Evolutionary conservation across 1,284 basidiomycete species (phyloP), one percentile per base, ranked within the genome.

Genomic region (Marasmius tenuissimus): DNA sequence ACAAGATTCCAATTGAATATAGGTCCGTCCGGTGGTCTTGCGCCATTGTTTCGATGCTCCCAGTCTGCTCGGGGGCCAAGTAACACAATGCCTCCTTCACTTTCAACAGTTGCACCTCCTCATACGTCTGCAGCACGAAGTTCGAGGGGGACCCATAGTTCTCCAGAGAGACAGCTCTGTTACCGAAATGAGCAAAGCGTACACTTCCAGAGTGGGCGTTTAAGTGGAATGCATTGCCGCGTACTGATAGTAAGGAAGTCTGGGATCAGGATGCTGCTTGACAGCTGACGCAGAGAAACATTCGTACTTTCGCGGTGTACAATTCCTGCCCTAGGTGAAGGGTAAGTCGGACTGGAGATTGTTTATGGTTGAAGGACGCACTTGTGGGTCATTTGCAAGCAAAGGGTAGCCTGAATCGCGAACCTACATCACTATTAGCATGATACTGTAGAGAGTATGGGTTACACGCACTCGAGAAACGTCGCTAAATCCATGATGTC

Each of bases 401-500:
- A 90, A 66, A 85, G 83, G 1, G 88, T 89, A 3, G 88, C 85
- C 68, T 90, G 86, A 50, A 90, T 86, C 5, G 88, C 85, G 69
- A 91, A 90, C 69, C 87, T 89, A 38, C 20, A 56, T 10, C 12
- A 4, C 35, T 18, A 38, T 38, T 42, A 22, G 11, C 37, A 22
- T 18, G 54, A 45, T 50, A n/a, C 38, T 5, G 10, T 11, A 61
- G 35, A 39, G 58, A 39, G 52, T 2, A 2, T 4, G 20, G 45
- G 51, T n/a, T 49, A 53, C 8, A 70, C 84, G 61, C 66, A 88
- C 87, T 91, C 88, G 6, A 91, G 76, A 70, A 90, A 91, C 0
- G 87, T 85, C 14, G 88, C 88, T 27, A 91, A 75, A 71, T 91
- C 88, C 85, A 91, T 89, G 56, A 88, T 84, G 67, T 88, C 87